These are phyloP conservation scores for Arthroderma uncinatum DNA, from an alignment of 2,329 filamentous ascomycete species.

Conservation along the genomic window DNA sequence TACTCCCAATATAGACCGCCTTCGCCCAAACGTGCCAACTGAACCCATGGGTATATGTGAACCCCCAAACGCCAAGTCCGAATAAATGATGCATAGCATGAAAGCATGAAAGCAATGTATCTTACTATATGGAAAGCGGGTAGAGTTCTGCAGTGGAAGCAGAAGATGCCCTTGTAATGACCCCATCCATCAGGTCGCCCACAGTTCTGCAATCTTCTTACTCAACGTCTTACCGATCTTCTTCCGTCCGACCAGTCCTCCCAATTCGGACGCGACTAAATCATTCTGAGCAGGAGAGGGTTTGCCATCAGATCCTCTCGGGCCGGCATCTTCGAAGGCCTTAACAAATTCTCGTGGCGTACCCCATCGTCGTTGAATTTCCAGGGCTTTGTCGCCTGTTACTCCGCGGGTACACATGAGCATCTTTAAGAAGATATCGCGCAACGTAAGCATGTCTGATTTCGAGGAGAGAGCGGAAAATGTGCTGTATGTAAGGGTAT, in stretches of 20 bases:
- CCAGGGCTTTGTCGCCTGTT: conserved; percentile 65
- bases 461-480: conserved; percentile 66
- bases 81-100: too few species aligned
- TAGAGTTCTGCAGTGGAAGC: too few species aligned
- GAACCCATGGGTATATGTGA: too few species aligned
- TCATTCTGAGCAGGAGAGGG: conserved; percentile 46
- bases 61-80: too few species aligned
- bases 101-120: not conserved
- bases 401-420: conserved; percentile 68
- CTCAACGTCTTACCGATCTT: conserved; percentile 57
- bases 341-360: conserved; percentile 62
- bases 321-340: conserved; percentile 47
- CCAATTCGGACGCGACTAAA: conserved; percentile 48
- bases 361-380: conserved; percentile 67
- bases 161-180: not conserved
- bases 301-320: conserved; percentile 32
- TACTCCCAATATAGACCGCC: too few species aligned
- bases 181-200: conserved; percentile 38
- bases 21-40: too few species aligned
- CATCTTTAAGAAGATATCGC: conserved; percentile 73
- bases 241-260: conserved; percentile 52
- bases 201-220: conserved; percentile 59
- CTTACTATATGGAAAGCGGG: not conserved
- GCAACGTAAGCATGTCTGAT: conserved; percentile 59
- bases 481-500: conserved; percentile 57